A percentile compares a stretch with the other conserved stretches of the same genome.
These are phyloP conservation scores for Cryptococcus wingfieldii DNA, from an alignment of 1,284 basidiomycete species.

Conservation along the genomic window DNA sequence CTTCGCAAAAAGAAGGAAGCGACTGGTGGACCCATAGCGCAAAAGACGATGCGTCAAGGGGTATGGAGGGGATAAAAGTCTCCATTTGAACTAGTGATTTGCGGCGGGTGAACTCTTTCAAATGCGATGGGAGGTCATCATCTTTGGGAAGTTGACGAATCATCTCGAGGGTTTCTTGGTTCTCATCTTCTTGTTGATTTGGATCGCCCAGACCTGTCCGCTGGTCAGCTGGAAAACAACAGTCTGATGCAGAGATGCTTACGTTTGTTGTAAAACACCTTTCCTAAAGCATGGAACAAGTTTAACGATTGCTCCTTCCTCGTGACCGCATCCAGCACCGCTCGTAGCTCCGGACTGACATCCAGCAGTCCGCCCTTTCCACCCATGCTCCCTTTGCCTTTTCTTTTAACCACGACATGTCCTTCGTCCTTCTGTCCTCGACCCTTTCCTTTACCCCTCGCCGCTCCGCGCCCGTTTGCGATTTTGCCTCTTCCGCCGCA, in stretches of 20 bases:
- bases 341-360: constrained; percentile 42
- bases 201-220: constrained; percentile 40
- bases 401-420: constrained; percentile 26
- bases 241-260: constrained; percentile 26
- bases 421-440: neutral
- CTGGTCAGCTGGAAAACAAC: constrained; percentile 1
- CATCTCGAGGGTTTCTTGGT: constrained; percentile 24
- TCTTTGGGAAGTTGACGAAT: constrained; percentile 48
- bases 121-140: constrained; percentile 56
- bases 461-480: constrained; percentile 20
- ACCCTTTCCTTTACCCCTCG: constrained; percentile 17
- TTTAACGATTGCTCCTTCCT: constrained; percentile 78
- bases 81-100: constrained; percentile 75
- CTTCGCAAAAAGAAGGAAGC: constrained; percentile 73
- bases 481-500: constrained; percentile 20
- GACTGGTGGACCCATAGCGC: constrained; percentile 92
- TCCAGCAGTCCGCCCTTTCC: constrained; percentile 45
- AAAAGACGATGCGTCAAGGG: constrained; percentile 83
- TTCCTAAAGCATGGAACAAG: constrained; percentile 90
- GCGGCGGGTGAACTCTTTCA: constrained; percentile 61
- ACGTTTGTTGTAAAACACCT: constrained; percentile 94
- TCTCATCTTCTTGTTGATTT: constrained; percentile 26
- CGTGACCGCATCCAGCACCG: constrained; percentile 65
- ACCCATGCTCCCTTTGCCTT: constrained; percentile 35
- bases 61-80: constrained; percentile 65